Percentiles rank a stretch among this genome's conserved stretches.
Evolutionary conservation across 495 filamentous ascomycete species (phyloP).

Genomic region (Xylaria venustula): DNA sequence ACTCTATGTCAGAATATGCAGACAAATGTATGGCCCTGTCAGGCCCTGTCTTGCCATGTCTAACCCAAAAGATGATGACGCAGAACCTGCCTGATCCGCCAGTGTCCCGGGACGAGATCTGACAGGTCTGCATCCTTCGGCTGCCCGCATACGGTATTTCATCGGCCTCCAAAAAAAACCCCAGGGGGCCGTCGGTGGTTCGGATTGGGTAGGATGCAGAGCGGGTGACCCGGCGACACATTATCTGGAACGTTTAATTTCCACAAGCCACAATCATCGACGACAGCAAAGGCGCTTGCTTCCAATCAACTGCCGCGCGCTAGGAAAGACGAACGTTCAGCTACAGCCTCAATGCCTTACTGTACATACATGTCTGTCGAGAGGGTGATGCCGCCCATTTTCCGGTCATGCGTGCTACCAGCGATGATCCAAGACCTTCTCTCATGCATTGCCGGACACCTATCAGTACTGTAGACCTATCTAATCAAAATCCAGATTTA

Average conservation of each 20-base stretch:
- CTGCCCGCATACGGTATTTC: conserved; percentile 2
- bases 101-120: conserved; percentile 9
- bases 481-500: no score
- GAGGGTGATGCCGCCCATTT: not conserved
- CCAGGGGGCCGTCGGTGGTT: not conserved
- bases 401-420: not conserved
- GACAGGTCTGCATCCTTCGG: conserved; percentile 15
- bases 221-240: conserved; percentile 3
- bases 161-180: not conserved
- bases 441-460: not conserved
- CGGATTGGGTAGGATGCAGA: not conserved
- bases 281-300: not conserved
- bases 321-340: conserved; percentile 7
- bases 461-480: no score
- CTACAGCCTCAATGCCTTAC: conserved; percentile 6
- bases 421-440: not conserved
- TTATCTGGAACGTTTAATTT: not conserved
- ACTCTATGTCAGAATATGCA: not conserved
- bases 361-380: not conserved
- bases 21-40: not conserved
- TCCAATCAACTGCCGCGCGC: conserved; percentile 12
- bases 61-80: not conserved
- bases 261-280: not conserved
- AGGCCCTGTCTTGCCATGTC: no score
- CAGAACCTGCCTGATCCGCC: conserved; percentile 7